Base-by-base conservation (phyloP, 495 filamentous ascomycete genomes). In the Aspergillus steynii region DNA sequence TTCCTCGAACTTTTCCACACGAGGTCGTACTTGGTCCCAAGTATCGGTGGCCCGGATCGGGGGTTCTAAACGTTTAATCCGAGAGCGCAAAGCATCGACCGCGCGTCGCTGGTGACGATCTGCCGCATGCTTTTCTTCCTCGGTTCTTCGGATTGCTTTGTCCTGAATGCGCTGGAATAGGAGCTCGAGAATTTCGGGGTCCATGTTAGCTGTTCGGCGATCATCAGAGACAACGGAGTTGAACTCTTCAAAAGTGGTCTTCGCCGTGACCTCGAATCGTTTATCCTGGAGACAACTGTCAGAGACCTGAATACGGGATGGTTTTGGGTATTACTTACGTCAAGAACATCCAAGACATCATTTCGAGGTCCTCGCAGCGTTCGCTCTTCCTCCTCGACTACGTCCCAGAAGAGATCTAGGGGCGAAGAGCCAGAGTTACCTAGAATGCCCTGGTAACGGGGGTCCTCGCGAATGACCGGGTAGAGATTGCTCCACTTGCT, bases 351-450 rank as follows among this genome's bases (percentile, higher is more conserved):
- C 53, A 94, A 80, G 3, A 96, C 88, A 68, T 93, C 86, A 71
- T 96, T 96, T 32, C 93, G 84, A 52, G 88, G 89, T 53, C 84
- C 84, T 48, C 96, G 88, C 15, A 98, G 77, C 25, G 87, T 86
- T 53, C 89, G 85, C 62, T 98, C 93, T 74, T 97, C 92, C 73
- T 97, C 94, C 70, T 97, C 94, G 15, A 98, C 84, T 53, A 93
- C 82, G 74, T 99, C 96, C 94, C 96, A 97, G 76, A 98, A 96
- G 8, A 99, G 79, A 60, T 99, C 95, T 61, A 96, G 80, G n/a
- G 94, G 91, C 4, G 86, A 90, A 4, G 95, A 97, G 55, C 96
- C 96, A 48, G 86, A 69, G 65, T 95, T 92, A 49, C 93, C 95
- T 32, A 95, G 84, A 77, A 97, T 90, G 52, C 86, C 90, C 68